phyloP scores from a whole-genome alignment of 2,329 filamentous ascomycete genomes.

The Elsinoe fawcettii region DNA sequence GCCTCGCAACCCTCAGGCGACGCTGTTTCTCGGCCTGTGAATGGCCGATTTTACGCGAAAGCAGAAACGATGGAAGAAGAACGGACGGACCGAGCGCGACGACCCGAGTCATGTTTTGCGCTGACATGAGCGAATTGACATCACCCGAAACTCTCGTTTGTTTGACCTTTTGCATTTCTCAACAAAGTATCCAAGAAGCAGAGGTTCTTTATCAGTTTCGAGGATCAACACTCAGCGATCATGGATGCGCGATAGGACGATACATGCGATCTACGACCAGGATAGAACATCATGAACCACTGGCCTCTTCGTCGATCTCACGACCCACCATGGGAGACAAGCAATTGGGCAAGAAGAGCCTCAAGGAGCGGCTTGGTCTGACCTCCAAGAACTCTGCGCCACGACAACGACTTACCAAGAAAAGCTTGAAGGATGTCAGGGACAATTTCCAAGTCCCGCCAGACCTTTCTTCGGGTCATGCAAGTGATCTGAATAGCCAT shows the following conservation, averaged over 20 bases:
- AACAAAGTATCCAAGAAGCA: neutral
- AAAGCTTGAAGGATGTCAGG: conserved; percentile 1
- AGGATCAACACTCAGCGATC: neutral
- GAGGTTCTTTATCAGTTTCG: neutral
- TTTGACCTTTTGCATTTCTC: neutral
- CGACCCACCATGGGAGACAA: conserved; percentile 10
- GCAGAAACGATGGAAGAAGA: neutral
- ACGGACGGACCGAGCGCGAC: neutral
- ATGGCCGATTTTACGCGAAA: neutral
- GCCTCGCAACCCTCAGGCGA: neutral
- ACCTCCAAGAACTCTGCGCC: conserved; percentile 11
- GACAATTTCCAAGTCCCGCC: neutral
- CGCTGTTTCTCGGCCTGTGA: neutral
- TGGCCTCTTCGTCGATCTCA: neutral
- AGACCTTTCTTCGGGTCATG: neutral
- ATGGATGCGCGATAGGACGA: neutral
- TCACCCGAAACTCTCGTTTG: neutral
- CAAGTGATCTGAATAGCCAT: neutral
- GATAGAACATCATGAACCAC: neutral
- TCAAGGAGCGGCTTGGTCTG: conserved; percentile 12
- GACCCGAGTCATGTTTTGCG: neutral
- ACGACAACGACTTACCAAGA: conserved; percentile 11
- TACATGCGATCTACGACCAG: neutral
- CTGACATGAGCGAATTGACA: conserved; percentile 1
- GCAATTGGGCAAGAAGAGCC: neutral